Evolutionary conservation across 495 filamentous ascomycete species (phyloP), one percentile per base, ranked within the genome.

Genomic region (Aspergillus funiculosus): DNA sequence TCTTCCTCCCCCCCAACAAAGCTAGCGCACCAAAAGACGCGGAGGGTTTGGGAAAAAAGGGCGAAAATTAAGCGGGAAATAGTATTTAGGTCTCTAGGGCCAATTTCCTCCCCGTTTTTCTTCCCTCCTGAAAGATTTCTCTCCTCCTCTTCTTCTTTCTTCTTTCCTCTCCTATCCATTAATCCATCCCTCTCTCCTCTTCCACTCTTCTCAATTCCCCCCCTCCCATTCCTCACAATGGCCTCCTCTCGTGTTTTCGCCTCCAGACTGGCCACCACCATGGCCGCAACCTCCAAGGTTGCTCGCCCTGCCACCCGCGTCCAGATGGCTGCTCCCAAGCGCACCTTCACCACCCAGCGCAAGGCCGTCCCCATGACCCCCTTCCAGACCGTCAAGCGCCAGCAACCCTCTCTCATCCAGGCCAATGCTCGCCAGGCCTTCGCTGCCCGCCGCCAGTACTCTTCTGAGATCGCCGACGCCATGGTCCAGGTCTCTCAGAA

Each of bases 401-500:
- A 80, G 73, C 75, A 81, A 67, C 72, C 69, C 29, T 70, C 75
- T 48, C 64, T 74, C 64, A 65, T 82, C 57, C 78, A 77, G 52
- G 77, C 74, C 68, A 75, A 76, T 69, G 75, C 73, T 62, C 80
- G 81, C 68, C 70, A 77, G 67, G 77, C 75, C 57, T 80, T 85
- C 72, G 71, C 73, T 67, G 52, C 61, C 56, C 75, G 76, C 69
- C 82, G 82, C 60, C 76, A 80, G 58, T 87, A 85, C 82, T 85
- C 81, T 52, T 86, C 82, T 62, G 83, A 87, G 77, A 81, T 87
- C 72, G 83, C 83, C 71, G 68, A 79, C 67, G 85, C 85, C 75
- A 83, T 90, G 80, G 83, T 89, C 59, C 80, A 85, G 73, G 83
- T 86, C 69, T 87, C 85, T 67, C 82, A 88, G 78, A 89, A 88